Conservation (phyloP, 2,329 filamentous ascomycete genomes). For the Fusarium keratoplasticum region DNA sequence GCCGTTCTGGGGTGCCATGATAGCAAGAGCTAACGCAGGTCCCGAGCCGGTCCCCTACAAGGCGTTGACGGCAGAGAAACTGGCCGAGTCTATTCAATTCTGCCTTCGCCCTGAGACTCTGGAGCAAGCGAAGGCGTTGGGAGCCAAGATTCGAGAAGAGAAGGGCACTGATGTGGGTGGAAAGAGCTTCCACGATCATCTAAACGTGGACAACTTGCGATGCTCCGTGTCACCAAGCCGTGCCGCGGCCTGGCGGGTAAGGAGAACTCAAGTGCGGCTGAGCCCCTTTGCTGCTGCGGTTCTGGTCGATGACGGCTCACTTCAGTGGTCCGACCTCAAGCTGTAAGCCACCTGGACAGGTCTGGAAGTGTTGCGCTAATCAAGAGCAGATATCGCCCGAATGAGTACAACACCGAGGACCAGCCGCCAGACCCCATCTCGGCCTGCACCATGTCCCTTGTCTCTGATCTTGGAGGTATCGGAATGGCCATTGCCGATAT, state of each 20-base stretch:
- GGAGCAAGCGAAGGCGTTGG: conserved; percentile 67
- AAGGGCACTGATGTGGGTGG: conserved; percentile 72
- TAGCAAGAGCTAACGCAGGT: conserved; percentile 77
- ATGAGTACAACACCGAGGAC: conserved; percentile 81
- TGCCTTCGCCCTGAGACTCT: conserved; percentile 71
- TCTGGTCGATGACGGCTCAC: conserved; percentile 70
- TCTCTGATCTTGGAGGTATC: conserved; percentile 86
- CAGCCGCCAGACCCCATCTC: conserved; percentile 84
- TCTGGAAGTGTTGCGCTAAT: conserved; percentile 8
- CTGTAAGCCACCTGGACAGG: conserved; percentile 62
- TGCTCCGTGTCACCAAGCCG: conserved; percentile 77
- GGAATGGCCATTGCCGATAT: conserved; percentile 86
- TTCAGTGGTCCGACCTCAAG: conserved; percentile 79
- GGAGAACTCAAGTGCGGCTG: conserved; percentile 73
- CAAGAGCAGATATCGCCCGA: conserved; percentile 58
- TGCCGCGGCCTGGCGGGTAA: conserved; percentile 80
- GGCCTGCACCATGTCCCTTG: conserved; percentile 79
- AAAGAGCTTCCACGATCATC: conserved; percentile 76
- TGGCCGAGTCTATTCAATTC: conserved; percentile 72
- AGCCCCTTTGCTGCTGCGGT: conserved; percentile 80
- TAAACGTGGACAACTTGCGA: conserved; percentile 74
- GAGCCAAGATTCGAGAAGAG: conserved; percentile 75
- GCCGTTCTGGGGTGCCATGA: conserved; percentile 85
- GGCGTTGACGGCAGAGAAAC: conserved; percentile 71
- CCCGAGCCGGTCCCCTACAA: conserved; percentile 77